Percentiles rank a stretch among this genome's conserved stretches.
Conservation (phyloP, 345 rosid species). For the Brassica carinata region DNA sequence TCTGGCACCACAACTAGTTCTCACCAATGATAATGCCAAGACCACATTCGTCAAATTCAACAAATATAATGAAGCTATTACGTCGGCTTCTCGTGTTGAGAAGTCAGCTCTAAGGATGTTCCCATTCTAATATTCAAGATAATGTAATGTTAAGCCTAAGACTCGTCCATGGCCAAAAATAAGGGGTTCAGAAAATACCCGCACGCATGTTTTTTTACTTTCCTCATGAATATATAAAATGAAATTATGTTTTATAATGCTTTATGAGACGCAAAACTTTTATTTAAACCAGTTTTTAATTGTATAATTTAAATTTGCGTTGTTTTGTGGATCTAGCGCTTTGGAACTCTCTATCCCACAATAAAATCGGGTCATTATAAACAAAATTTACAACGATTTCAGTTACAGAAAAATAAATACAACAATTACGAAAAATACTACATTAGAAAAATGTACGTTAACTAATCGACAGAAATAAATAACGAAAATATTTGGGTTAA, state of each 20-base stretch:
- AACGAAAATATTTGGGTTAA: too few relatives aligned
- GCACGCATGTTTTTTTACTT: background rate
- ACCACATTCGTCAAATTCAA: background rate
- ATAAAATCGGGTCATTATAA: background rate
- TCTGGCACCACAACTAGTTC: background rate
- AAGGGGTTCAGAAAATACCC: conserved; percentile 25
- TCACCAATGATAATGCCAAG: conserved; percentile 7
- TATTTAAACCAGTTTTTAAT: too few relatives aligned
- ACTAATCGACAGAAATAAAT: too few relatives aligned
- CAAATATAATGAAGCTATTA: background rate
- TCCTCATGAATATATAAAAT: background rate
- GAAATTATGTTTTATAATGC: background rate
- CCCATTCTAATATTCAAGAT: conserved; percentile 18
- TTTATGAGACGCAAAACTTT: background rate
- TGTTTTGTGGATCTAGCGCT: too few relatives aligned
- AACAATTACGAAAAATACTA: too few relatives aligned
- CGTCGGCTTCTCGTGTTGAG: background rate
- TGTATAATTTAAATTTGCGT: too few relatives aligned
- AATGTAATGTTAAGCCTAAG: background rate
- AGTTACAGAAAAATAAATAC: too few relatives aligned
- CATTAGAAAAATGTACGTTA: too few relatives aligned
- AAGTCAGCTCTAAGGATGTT: conserved; percentile 28
- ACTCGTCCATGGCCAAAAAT: conserved; percentile 16
- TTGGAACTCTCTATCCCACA: background rate
- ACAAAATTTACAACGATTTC: too few relatives aligned